These are phyloP conservation scores for Apiospora malaysiana DNA, from an alignment of 2,329 filamentous ascomycete genomes.

Conservation along the genomic window DNA sequence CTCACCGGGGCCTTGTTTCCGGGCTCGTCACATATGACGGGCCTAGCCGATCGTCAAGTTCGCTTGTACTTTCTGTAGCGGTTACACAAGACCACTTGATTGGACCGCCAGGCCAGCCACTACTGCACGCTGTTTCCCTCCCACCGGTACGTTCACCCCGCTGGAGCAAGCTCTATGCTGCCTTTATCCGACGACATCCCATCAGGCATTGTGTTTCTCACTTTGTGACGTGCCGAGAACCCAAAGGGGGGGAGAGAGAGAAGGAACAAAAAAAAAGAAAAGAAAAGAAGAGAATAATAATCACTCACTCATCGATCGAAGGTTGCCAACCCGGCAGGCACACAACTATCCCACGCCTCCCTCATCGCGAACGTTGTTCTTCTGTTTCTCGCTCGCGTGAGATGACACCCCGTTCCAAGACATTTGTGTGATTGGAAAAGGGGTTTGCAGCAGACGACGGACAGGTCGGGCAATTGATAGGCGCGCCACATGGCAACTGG, in stretches of 20 bases:
- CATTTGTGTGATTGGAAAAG: not conserved
- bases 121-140: slow-evolving; percentile 8
- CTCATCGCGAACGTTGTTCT: not conserved
- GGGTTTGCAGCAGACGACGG: not conserved
- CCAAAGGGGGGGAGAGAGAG: not conserved
- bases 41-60: not conserved
- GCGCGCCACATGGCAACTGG: not conserved
- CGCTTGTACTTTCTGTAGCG: not conserved
- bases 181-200: slow-evolving; percentile 19
- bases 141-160: slow-evolving; percentile 4
- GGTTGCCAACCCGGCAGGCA: not conserved
- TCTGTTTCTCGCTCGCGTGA: not conserved
- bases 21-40: slow-evolving; percentile 7
- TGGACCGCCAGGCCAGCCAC: not conserved
- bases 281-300: not conserved
- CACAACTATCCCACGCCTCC: not conserved
- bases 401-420: not conserved
- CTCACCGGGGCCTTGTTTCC: slow-evolving; percentile 10
- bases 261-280: too few species aligned
- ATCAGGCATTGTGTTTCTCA: not conserved
- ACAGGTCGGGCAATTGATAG: slow-evolving; percentile 11
- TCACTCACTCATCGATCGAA: not conserved
- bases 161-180: not conserved
- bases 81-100: not conserved
- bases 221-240: not conserved